Evolutionary conservation across 768 basidiomycete genomes (phyloP), one percentile per base, ranked within the genome.

Genomic region (Daedalea quercina): DNA sequence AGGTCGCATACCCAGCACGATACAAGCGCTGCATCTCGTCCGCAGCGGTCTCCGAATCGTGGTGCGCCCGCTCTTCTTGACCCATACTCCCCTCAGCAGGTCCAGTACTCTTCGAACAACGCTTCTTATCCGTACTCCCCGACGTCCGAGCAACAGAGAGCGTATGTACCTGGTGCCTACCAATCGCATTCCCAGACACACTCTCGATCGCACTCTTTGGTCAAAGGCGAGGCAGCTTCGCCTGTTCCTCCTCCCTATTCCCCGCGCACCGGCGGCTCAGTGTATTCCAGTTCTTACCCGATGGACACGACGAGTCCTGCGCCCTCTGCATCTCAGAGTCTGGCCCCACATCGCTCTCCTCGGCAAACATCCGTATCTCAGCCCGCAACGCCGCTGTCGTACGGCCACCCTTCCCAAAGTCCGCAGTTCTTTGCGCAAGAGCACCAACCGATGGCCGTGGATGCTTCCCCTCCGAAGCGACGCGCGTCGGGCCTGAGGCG

Each of bases 401-500:
- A 82, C 60, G 68, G 79, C 37, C 81, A 81, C 44, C 69, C 75
- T 13, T 69, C 76, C 3, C 77, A 76, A 44, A 74, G 72, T 49
- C 74, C 51, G 37, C 82, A 80, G 45, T 78, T 80, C 55, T 85
- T 82, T 58, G 66, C 80, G 17, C 78, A 81, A 58, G 62, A 69
- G 48, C 82, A 85, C 54, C 84, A 87, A 54, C 62, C 80, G 53
- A 90, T 90, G 88, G 70, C 74, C 41, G 81, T 90, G n/a, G 89
- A 90, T 65, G 63, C 70, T 59, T 71, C 72, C 11, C 67, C 66
- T 31, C 80, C 79, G 55, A 84, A 81, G 66, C 78, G 85, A 62
- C 78, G 88, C 33, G 77, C 84, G 9, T 76, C 80, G 52, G 94
- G 90, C 20, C 87, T 94, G 64, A 80, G 87, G 64, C 78, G 87